These are phyloP conservation scores for Arthrobotrys entomopaga DNA, from an alignment of 2,329 filamentous ascomycete species.

Conservation along the genomic window DNA sequence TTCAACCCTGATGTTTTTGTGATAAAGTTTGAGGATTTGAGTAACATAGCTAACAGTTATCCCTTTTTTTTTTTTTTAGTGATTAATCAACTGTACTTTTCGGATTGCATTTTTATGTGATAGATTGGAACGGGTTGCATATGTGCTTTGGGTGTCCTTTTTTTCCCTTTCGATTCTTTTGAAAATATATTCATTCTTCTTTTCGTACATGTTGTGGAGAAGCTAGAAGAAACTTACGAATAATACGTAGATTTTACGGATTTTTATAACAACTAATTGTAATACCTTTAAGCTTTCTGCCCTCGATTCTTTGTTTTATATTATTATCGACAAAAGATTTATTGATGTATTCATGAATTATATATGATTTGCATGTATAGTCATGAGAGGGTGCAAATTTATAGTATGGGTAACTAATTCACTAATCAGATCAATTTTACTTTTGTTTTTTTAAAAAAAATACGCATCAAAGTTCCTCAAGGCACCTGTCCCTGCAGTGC, in stretches of 20 bases:
- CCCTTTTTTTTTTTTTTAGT: conserved; percentile 10
- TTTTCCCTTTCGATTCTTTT: conserved; percentile 41
- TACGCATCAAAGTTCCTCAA: too few species aligned
- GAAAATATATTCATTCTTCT: conserved; percentile 47
- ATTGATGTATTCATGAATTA: not conserved
- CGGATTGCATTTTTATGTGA: not conserved
- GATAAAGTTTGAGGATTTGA: not conserved
- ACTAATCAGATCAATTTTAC: too few species aligned
- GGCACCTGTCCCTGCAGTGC: too few species aligned
- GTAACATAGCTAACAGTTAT: conserved; percentile 21
- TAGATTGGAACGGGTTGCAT: not conserved
- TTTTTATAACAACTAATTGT: conserved; percentile 14
- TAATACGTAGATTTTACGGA: too few species aligned
- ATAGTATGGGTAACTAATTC: too few species aligned
- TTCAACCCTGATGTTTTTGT: not conserved
- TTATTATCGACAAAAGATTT: conserved; percentile 1
- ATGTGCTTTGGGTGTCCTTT: not conserved
- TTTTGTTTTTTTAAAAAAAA: too few species aligned
- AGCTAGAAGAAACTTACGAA: too few species aligned
- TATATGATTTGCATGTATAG: too few species aligned
- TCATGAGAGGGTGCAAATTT: too few species aligned
- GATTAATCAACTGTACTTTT: conserved; percentile 29
- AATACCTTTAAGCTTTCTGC: conserved; percentile 28
- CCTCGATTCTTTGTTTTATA: conserved; percentile 7
- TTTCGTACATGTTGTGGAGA: conserved; percentile 14